phyloP scores from a whole-genome alignment of 257 asterid genomes.

The Mitragyna speciosa region DNA sequence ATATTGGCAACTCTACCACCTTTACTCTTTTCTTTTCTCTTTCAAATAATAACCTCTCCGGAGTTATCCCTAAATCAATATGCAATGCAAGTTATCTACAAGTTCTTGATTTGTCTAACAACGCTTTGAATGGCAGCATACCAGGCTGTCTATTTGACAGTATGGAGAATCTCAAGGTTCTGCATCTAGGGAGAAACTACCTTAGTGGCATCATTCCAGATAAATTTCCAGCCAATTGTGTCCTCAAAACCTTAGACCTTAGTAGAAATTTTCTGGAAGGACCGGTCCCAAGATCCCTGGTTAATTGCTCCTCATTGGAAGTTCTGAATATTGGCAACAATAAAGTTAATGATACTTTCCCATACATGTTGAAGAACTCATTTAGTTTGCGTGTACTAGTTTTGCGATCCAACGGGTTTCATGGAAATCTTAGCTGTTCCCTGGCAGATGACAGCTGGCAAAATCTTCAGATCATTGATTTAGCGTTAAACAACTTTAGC shows the following conservation, averaged over 20 bases:
- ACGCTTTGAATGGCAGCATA: conserved; percentile 39
- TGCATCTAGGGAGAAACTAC: conserved; percentile 34
- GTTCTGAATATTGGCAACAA: conserved; percentile 52
- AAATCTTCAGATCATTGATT: conserved; percentile 36
- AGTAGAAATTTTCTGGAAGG: conserved; percentile 34
- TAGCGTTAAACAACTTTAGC: conserved; percentile 31
- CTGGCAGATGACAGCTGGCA: conserved; percentile 14
- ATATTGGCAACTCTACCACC: conserved; percentile 23
- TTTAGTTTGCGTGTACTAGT: conserved; percentile 23
- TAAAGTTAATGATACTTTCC: conserved; percentile 35
- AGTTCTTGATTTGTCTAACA: conserved; percentile 48
- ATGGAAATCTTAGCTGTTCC: conserved; percentile 33
- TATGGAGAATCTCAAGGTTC: conserved; percentile 13
- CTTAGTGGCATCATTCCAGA: conserved; percentile 41
- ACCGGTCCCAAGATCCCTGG: conserved; percentile 38
- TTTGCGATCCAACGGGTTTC: conserved; percentile 26
- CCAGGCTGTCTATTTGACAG: conserved; percentile 34
- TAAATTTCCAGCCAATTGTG: conserved; percentile 24
- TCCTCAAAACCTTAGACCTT: conserved; percentile 40
- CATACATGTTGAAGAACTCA: conserved; percentile 23
- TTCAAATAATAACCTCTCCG: conserved; percentile 31
- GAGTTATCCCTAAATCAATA: conserved; percentile 42
- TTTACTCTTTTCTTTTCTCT: conserved; percentile 27
- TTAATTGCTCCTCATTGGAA: conserved; percentile 36
- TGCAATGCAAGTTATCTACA: conserved; percentile 32